Evolutionary conservation across 257 asterid species (phyloP).

Genomic region (Coffea canephora): DNA sequence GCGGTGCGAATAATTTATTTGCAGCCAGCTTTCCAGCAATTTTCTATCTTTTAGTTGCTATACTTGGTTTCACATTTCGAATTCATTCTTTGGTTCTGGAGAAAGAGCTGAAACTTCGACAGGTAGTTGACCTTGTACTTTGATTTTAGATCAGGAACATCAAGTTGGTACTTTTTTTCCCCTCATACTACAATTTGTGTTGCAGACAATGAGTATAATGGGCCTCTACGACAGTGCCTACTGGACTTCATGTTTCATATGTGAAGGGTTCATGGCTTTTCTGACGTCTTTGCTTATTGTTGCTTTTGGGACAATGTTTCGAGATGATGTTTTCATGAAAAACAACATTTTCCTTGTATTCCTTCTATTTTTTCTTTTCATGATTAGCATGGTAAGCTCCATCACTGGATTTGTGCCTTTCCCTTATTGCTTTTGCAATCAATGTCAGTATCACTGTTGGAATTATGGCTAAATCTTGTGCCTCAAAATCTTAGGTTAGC

Average conservation of each 20-base stretch:
- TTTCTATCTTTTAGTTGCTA: constrained; percentile 29
- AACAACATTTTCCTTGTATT: constrained; percentile 29
- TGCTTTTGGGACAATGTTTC: constrained; percentile 38
- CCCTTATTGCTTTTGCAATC: background rate
- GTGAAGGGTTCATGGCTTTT: constrained; percentile 37
- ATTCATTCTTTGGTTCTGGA: constrained; percentile 35
- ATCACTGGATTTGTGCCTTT: background rate
- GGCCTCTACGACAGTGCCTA: constrained; percentile 47
- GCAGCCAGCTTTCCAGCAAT: background rate
- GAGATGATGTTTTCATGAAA: constrained; percentile 27
- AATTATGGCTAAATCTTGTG: background rate
- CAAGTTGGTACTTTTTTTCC: background rate
- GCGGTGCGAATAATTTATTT: no score
- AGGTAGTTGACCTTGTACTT: constrained; percentile 20
- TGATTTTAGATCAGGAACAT: background rate
- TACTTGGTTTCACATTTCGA: constrained; percentile 40
- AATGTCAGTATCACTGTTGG: background rate
- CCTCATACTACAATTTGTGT: background rate
- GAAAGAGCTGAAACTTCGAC: constrained; percentile 54
- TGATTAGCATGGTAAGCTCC: constrained; percentile 38
- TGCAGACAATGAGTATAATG: constrained; percentile 46
- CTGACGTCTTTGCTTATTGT: constrained; percentile 33
- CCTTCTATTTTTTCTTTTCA: constrained; percentile 38
- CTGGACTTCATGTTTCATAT: constrained; percentile 42
- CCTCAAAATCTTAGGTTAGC: constrained; percentile 26